These are phyloP conservation scores for Annulohypoxylon maeteangense DNA, from an alignment of 495 filamentous ascomycete genomes.

Conservation along the genomic window DNA sequence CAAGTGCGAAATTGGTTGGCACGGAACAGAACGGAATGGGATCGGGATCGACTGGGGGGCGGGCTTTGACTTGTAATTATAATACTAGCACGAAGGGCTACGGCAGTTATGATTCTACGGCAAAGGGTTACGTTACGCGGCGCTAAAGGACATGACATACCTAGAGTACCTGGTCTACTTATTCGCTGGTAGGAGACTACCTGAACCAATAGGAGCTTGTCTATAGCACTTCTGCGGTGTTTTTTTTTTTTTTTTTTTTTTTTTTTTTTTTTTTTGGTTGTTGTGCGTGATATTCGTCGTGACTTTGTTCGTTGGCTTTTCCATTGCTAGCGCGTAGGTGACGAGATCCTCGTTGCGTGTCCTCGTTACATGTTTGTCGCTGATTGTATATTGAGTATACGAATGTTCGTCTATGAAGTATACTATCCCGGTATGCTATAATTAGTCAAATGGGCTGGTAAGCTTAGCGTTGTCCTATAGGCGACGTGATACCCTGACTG, in stretches of 20 bases:
- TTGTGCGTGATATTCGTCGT: neutral
- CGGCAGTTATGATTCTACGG: conserved; percentile 7
- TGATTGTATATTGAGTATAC: neutral
- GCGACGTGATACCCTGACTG: neutral
- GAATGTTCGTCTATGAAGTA: neutral
- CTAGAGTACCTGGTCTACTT: neutral
- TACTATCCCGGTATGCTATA: neutral
- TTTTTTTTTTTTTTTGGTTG: too few species aligned
- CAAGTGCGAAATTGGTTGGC: neutral
- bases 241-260: neutral
- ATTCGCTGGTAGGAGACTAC: neutral
- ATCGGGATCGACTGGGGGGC: neutral
- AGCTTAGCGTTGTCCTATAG: neutral
- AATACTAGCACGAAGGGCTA: conserved; percentile 9
- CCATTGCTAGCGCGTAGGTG: neutral
- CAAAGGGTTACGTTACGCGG: neutral
- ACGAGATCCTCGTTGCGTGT: neutral
- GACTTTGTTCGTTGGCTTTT: neutral
- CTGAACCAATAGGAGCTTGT: neutral
- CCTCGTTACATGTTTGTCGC: neutral
- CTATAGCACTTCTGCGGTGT: neutral
- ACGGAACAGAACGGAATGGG: conserved; percentile 1
- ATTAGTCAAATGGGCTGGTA: neutral
- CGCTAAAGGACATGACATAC: neutral
- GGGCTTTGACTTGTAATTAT: conserved; percentile 27